A percentile compares a stretch with the other conserved stretches of the same genome.
Evolutionary conservation across 2,329 filamentous ascomycete genomes (phyloP).

Genomic region (Hymenoscyphus occultus): DNA sequence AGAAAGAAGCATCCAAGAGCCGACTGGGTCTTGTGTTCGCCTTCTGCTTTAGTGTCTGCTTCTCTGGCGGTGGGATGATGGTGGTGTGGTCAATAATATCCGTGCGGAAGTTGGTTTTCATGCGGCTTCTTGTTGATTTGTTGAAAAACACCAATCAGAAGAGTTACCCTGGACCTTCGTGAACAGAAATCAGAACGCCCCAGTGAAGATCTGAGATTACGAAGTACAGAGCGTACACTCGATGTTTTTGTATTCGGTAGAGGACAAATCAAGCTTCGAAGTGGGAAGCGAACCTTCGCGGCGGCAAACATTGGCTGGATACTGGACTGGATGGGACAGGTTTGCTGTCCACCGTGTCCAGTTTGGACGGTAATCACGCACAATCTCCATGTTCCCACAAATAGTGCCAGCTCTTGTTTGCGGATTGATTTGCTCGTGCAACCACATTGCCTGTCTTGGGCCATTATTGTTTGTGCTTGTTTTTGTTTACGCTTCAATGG

Average conservation of each 20-base stretch:
- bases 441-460: neutral
- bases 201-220: constrained; percentile 2
- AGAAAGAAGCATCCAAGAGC: neutral
- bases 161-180: neutral
- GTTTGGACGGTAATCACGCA: neutral
- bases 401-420: neutral
- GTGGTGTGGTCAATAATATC: constrained; percentile 5
- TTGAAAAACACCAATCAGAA: neutral
- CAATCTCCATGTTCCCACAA: neutral
- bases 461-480: neutral
- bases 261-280: constrained; percentile 4
- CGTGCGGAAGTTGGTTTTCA: constrained; percentile 4
- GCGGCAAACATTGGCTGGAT: neutral
- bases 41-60: neutral
- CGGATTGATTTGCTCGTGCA: neutral
- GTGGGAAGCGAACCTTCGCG: neutral
- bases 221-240: neutral
- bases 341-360: neutral
- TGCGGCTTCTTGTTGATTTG: neutral
- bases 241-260: neutral
- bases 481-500: constrained; percentile 1
- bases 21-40: neutral
- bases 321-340: neutral
- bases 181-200: neutral
- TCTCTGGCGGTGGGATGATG: neutral